Conservation (phyloP, 495 filamentous ascomycete genomes). For the Articulospora tetracladia region DNA sequence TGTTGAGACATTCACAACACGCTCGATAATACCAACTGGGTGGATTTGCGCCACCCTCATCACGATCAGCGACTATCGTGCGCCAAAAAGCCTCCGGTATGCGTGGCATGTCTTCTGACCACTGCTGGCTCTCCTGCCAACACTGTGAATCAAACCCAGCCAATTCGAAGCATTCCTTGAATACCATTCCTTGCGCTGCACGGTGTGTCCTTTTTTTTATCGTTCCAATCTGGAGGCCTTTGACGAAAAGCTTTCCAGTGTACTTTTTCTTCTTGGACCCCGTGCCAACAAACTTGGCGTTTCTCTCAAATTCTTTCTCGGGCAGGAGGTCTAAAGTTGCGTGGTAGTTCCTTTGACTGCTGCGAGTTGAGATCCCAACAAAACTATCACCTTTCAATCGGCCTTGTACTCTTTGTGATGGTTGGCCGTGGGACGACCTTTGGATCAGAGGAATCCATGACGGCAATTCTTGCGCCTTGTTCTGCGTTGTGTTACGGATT, state of each 20-base stretch:
- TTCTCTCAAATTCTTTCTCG: background rate
- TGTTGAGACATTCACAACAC: constrained; percentile 11
- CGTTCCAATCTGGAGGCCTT: constrained; percentile 32
- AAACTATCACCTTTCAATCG: constrained; percentile 13
- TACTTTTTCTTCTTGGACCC: background rate
- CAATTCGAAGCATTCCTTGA: background rate
- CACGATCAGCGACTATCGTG: constrained; percentile 26
- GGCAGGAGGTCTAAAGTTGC: background rate
- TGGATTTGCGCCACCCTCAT: constrained; percentile 12
- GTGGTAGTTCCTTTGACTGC: constrained; percentile 4
- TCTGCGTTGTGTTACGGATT: background rate
- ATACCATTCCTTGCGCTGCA: background rate
- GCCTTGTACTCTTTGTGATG: constrained; percentile 5
- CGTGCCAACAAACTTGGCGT: background rate
- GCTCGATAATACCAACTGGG: constrained; percentile 20
- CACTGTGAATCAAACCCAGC: background rate
- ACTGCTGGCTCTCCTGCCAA: background rate
- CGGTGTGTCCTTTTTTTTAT: constrained; percentile 21
- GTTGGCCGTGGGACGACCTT: constrained; percentile 15
- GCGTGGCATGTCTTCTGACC: background rate
- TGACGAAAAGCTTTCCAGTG: background rate
- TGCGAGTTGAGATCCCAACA: constrained; percentile 10
- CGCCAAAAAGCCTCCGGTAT: constrained; percentile 22
- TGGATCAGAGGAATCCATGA: constrained; percentile 21
- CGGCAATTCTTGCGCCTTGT: no score